A percentile compares a stretch with the other conserved stretches of the same genome.
phyloP scores from a whole-genome alignment of 371 early-diverging fungal species.

The Zychaea mexicana region DNA sequence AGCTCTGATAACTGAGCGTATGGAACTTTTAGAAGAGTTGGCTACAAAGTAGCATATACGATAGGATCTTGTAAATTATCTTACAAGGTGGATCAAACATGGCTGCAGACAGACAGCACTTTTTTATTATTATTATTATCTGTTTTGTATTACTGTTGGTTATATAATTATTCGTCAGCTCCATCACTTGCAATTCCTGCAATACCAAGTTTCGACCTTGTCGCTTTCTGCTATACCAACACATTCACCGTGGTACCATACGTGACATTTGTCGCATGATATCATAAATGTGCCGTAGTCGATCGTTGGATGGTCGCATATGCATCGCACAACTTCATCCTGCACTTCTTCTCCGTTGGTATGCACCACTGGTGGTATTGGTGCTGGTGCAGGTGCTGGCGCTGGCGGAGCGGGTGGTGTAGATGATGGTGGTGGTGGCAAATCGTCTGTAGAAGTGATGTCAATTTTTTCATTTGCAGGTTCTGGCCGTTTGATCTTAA shows the following conservation, averaged over 20 bases:
- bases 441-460: neutral
- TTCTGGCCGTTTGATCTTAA: constrained; percentile 46
- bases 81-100: no score
- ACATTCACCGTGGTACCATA: constrained; percentile 81
- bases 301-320: constrained; percentile 64
- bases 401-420: neutral
- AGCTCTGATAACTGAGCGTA: no score
- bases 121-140: no score
- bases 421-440: neutral
- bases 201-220: constrained; percentile 49
- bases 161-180: no score
- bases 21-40: no score
- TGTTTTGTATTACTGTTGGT: no score
- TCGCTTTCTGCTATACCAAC: constrained; percentile 61
- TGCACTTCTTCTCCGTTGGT: neutral
- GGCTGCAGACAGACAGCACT: no score
- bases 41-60: no score
- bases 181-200: constrained; percentile 17
- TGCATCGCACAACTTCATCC: constrained; percentile 66
- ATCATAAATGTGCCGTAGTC: constrained; percentile 83
- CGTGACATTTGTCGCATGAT: constrained; percentile 73
- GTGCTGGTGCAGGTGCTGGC: neutral
- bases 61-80: no score
- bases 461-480: constrained; percentile 8
- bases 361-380: neutral